A percentile compares a stretch with the other conserved stretches of the same genome.
These are phyloP conservation scores for Aspergillus wentii DNA, from an alignment of 495 filamentous ascomycete genomes.

Conservation along the genomic window DNA sequence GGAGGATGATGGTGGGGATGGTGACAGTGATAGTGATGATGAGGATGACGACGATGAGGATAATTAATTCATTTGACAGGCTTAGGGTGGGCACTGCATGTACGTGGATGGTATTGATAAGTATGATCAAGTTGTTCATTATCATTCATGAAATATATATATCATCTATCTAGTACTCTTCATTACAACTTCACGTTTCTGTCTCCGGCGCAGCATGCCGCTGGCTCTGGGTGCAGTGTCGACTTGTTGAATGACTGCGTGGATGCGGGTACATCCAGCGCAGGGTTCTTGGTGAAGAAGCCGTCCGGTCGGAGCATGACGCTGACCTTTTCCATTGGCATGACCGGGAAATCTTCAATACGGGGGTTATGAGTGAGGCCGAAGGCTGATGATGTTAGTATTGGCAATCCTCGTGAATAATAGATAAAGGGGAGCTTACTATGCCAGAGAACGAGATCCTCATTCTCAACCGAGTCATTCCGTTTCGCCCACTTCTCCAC, in stretches of 20 bases:
- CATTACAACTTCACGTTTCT: conserved; percentile 25
- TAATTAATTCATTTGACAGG: too few species aligned
- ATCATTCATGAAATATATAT: neutral
- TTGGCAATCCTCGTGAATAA: neutral
- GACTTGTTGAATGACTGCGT: conserved; percentile 35
- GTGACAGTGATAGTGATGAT: too few species aligned
- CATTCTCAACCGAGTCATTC: conserved; percentile 45
- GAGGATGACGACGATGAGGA: too few species aligned
- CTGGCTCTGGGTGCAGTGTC: conserved; percentile 30
- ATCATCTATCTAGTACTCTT: conserved; percentile 5
- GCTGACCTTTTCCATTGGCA: conserved; percentile 47
- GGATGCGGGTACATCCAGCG: conserved; percentile 57
- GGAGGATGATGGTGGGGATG: too few species aligned
- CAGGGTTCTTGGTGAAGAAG: conserved; percentile 74
- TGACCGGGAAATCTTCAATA: conserved; percentile 63
- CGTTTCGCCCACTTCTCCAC: conserved; percentile 38
- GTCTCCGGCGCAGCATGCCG: conserved; percentile 25
- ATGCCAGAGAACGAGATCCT: conserved; percentile 40
- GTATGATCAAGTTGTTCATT: too few species aligned
- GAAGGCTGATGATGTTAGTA: conserved; percentile 36
- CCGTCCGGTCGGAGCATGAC: conserved; percentile 66
- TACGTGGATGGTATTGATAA: too few species aligned
- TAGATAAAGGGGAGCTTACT: conserved; percentile 21
- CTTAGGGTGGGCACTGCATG: too few species aligned
- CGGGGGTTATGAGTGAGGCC: conserved; percentile 58